Evolutionary conservation across 352 stramenopile species (phyloP).

Genomic region (Phytopythium sindhum): DNA sequence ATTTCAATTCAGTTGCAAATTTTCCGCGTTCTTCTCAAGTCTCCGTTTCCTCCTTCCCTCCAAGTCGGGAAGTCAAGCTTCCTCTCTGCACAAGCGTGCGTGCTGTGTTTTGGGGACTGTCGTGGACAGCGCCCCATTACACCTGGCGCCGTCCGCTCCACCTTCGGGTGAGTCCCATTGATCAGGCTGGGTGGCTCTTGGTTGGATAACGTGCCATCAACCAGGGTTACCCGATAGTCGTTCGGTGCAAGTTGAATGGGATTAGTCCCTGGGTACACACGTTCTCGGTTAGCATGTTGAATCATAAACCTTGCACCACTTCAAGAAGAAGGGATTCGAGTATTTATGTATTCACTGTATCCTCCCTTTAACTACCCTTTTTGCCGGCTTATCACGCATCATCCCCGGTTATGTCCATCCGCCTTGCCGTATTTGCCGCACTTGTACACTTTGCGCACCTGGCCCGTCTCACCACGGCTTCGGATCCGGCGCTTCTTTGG

Average conservation of each 20-base stretch:
- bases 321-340: too few species aligned
- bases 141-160: slow-evolving; percentile 15
- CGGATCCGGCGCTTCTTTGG: slow-evolving; percentile 18
- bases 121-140: too few species aligned
- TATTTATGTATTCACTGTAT: too few species aligned
- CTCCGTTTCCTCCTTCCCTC: too few species aligned
- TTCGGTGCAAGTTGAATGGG: background rate
- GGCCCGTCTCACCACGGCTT: slow-evolving; percentile 10
- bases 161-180: slow-evolving; percentile 12
- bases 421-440: slow-evolving; percentile 9
- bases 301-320: background rate
- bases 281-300: slow-evolving; percentile 1
- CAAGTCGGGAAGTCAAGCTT: too few species aligned
- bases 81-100: too few species aligned
- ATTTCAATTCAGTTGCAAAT: too few species aligned
- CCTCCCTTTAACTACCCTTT: background rate
- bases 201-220: background rate
- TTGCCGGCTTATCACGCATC: background rate
- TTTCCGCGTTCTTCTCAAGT: too few species aligned
- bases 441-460: slow-evolving; percentile 4
- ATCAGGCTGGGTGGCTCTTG: background rate
- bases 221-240: background rate
- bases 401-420: slow-evolving; percentile 3
- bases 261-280: background rate
- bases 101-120: too few species aligned